Conservation (phyloP, 768 basidiomycete species). For the Tremella fuciformis region DNA sequence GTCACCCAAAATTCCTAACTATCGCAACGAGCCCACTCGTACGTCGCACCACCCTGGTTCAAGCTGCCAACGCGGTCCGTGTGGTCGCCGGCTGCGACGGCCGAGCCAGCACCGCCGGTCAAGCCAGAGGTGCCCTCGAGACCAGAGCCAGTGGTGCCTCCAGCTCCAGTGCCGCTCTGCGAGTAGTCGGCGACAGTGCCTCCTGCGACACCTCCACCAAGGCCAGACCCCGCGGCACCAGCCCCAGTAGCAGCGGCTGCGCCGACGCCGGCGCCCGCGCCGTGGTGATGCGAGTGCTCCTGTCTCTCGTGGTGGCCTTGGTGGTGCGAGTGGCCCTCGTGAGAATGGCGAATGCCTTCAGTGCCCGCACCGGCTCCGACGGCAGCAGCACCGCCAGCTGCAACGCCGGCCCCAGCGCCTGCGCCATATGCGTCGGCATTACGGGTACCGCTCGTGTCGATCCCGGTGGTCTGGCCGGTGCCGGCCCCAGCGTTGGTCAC, state of each 20-base stretch:
- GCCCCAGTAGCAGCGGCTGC: neutral
- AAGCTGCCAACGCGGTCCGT: conserved; percentile 28
- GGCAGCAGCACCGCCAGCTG: neutral
- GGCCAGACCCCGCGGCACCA: neutral
- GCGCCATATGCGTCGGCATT: neutral
- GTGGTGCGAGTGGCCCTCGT: conserved; percentile 9
- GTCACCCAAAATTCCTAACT: too few species aligned
- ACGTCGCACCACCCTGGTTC: conserved; percentile 17
- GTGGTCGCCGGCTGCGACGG: neutral
- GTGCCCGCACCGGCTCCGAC: conserved; percentile 12
- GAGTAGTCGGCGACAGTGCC: neutral
- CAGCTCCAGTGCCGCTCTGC: conserved; percentile 26
- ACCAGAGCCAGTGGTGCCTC: neutral
- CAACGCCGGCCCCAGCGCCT: neutral
- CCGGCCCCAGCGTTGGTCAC: neutral
- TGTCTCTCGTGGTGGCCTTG: conserved; percentile 1
- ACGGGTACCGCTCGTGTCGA: too few species aligned
- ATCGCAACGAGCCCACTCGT: conserved; percentile 16
- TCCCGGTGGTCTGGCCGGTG: neutral
- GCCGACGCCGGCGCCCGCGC: conserved; percentile 4
- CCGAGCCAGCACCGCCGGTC: neutral
- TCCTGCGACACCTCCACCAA: neutral
- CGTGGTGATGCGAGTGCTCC: neutral
- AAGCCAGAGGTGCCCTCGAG: neutral
- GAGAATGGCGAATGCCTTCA: neutral